Evolutionary conservation across 176 grass and related monocot genomes (phyloP).

Genomic region (Oryza meridionalis): DNA sequence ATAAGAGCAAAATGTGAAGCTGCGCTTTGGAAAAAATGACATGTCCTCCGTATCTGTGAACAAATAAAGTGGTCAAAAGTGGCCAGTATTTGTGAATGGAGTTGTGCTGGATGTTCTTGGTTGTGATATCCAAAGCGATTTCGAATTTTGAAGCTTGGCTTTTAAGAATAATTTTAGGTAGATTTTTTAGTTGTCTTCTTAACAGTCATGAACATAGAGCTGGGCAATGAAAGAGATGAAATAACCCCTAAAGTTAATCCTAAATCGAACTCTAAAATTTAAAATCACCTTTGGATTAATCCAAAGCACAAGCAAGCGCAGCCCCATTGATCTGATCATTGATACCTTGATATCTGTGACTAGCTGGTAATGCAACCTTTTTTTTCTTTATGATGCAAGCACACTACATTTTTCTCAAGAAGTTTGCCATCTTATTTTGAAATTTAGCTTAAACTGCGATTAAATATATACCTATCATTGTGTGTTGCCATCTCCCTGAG

Average conservation of each 20-base stretch:
- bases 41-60: neutral
- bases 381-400: neutral
- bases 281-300: neutral
- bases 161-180: neutral
- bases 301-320: too few species aligned
- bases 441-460: neutral
- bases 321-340: neutral
- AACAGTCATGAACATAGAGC: neutral
- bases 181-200: neutral
- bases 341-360: neutral
- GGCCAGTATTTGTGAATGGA: neutral
- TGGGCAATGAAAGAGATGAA: neutral
- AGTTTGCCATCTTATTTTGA: neutral
- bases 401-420: neutral
- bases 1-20: neutral
- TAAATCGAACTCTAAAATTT: too few species aligned
- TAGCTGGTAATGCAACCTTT: neutral
- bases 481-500: neutral
- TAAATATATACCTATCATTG: neutral
- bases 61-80: neutral
- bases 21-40: neutral
- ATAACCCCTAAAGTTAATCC: too few species aligned
- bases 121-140: neutral
- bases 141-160: neutral
- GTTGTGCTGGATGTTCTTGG: neutral